These are phyloP conservation scores for Fusarium albosuccineum DNA, from an alignment of 2,329 filamentous ascomycete genomes.

Conservation along the genomic window DNA sequence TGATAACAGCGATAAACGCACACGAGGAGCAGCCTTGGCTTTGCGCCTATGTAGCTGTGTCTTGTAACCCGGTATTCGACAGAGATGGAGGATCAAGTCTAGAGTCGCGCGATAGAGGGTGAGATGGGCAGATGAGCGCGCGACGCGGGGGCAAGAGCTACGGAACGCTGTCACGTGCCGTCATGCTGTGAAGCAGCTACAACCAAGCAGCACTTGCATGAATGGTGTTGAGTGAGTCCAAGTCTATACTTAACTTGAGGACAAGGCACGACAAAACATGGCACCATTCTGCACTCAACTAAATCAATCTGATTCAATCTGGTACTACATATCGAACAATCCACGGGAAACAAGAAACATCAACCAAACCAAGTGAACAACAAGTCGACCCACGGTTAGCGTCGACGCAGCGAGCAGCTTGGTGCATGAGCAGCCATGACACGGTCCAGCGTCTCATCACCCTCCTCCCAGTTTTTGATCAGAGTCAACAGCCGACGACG, in stretches of 20 bases:
- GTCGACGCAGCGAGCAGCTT: conserved; percentile 43
- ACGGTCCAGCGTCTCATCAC: conserved; percentile 53
- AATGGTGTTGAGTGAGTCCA: too few species aligned
- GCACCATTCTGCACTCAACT: not conserved
- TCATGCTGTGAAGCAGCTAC: conserved; percentile 1
- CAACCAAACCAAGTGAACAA: not conserved
- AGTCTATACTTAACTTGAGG: too few species aligned
- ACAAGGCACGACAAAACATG: not conserved
- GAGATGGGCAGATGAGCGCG: conserved; percentile 16
- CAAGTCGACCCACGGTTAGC: conserved; percentile 2
- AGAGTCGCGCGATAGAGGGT: conserved; percentile 15
- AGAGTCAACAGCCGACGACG: conserved; percentile 52
- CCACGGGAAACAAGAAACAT: not conserved
- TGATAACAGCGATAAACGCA: not conserved
- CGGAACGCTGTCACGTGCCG: conserved; percentile 40
- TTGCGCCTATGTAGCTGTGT: not conserved
- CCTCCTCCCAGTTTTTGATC: conserved; percentile 57
- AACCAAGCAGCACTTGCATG: not conserved
- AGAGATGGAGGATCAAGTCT: conserved; percentile 5
- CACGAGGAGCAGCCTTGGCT: not conserved
- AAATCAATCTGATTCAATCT: conserved; percentile 9
- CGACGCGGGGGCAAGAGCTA: conserved; percentile 27
- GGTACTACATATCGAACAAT: not conserved
- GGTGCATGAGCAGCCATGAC: conserved; percentile 51
- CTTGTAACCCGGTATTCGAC: not conserved